Evolutionary conservation across 352 stramenopile genomes (phyloP).

Genomic region (Albugo candida): DNA sequence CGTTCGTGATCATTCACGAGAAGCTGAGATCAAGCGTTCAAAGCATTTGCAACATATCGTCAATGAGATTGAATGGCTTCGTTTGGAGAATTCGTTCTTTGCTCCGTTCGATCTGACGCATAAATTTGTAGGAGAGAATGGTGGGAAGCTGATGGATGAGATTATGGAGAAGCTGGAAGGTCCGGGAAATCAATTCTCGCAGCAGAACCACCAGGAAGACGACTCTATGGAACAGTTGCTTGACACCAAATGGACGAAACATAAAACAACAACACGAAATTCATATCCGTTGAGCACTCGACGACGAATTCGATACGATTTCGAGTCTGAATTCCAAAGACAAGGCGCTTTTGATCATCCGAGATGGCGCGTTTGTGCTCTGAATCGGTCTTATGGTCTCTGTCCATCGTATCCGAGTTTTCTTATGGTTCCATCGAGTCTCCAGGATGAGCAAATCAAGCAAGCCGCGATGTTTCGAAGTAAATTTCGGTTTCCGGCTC

Average conservation of each 20-base stretch:
- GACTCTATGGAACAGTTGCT: background rate
- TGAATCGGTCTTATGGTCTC: conserved; percentile 53
- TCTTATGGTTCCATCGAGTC: conserved; percentile 36
- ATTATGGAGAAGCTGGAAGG: background rate
- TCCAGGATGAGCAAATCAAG: conserved; percentile 48
- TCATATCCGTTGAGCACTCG: conserved; percentile 3
- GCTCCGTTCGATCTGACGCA: conserved; percentile 56
- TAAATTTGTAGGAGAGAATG: conserved; percentile 1
- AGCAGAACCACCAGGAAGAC: background rate
- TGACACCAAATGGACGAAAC: background rate
- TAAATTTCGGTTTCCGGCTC: conserved; percentile 50
- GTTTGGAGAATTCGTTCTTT: conserved; percentile 70
- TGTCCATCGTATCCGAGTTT: conserved; percentile 53
- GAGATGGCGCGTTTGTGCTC: conserved; percentile 30
- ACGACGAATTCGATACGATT: conserved; percentile 56
- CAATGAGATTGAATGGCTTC: conserved; percentile 65
- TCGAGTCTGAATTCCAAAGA: conserved; percentile 30
- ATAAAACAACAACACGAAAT: background rate
- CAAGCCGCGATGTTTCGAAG: conserved; percentile 50
- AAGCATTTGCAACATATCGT: conserved; percentile 65
- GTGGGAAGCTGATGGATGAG: background rate
- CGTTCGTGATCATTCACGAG: conserved; percentile 38
- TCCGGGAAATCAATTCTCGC: background rate
- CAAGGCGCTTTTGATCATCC: conserved; percentile 44
- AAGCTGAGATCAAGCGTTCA: conserved; percentile 60